These are phyloP conservation scores for Fusarium sp. DNA, from an alignment of 2,329 filamentous ascomycete species.

Conservation along the genomic window DNA sequence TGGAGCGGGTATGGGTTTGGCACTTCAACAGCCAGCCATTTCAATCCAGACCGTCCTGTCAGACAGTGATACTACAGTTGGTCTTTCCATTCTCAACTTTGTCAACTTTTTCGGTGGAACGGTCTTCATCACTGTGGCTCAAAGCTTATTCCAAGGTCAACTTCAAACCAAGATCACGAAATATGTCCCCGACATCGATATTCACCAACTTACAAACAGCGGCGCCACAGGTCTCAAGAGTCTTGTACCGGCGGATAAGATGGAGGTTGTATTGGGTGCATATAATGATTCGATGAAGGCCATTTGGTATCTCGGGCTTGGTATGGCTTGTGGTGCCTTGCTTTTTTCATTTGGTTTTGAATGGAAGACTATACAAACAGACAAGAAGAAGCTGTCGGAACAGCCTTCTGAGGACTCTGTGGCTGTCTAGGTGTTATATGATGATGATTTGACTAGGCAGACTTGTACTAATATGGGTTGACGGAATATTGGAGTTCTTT, in stretches of 20 bases:
- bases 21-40: slow-evolving; percentile 20
- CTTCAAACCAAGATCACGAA: not conserved
- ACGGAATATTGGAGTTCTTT: no score
- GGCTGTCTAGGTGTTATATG: no score
- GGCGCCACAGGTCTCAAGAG: slow-evolving; percentile 11
- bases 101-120: slow-evolving; percentile 15
- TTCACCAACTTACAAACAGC: slow-evolving; percentile 4
- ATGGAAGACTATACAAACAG: slow-evolving; percentile 23
- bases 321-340: slow-evolving; percentile 5
- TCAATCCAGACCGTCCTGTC: slow-evolving; percentile 16
- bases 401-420: not conserved
- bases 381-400: not conserved
- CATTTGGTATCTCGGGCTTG: slow-evolving; percentile 22
- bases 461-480: no score
- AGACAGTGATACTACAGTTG: slow-evolving; percentile 14
- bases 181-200: slow-evolving; percentile 1
- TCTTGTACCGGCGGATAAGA: slow-evolving; percentile 10
- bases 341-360: slow-evolving; percentile 9
- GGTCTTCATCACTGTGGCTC: slow-evolving; percentile 23
- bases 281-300: slow-evolving; percentile 27
- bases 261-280: not conserved
- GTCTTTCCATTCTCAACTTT: slow-evolving; percentile 24
- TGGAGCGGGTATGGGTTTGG: slow-evolving; percentile 14
- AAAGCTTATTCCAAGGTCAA: slow-evolving; percentile 11
- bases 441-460: no score